Percentiles rank a stretch among this genome's conserved stretches.
phyloP scores from a whole-genome alignment of 441 rosid species.

The Erodium trifolium region DNA sequence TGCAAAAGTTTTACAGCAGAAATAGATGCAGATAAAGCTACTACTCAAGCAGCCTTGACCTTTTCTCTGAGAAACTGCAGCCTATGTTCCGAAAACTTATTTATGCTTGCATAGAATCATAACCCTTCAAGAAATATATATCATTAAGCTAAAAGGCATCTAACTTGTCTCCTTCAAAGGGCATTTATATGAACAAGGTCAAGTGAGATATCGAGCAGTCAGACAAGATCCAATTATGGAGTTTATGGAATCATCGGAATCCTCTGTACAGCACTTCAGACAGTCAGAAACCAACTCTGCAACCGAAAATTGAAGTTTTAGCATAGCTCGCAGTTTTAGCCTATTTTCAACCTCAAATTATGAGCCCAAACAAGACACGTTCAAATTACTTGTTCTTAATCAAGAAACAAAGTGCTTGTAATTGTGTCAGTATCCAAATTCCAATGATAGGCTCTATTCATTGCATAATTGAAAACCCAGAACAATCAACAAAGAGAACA shows the following conservation, averaged over 20 bases:
- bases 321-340: no score
- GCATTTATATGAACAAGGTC: no score
- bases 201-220: no score
- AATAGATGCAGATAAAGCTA: background rate
- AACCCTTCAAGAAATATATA: no score
- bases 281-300: slow-evolving; percentile 90
- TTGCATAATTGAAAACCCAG: background rate
- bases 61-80: slow-evolving; percentile 65
- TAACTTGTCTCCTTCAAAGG: no score
- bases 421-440: background rate
- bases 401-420: background rate
- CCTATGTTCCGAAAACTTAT: slow-evolving; percentile 41
- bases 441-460: background rate
- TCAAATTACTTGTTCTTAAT: no score
- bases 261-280: slow-evolving; percentile 87
- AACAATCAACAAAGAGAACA: background rate
- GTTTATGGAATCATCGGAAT: slow-evolving; percentile 73
- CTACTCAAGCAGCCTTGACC: slow-evolving; percentile 40
- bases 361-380: no score
- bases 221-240: no score
- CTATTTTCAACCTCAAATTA: no score
- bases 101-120: no score
- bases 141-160: no score
- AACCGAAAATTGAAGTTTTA: slow-evolving; percentile 18
- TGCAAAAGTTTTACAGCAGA: background rate